Percentiles rank a stretch among this genome's conserved stretches.
Evolutionary conservation across 805 yeast genomes (phyloP).

Genomic region (Suhomyces pyralidae): DNA sequence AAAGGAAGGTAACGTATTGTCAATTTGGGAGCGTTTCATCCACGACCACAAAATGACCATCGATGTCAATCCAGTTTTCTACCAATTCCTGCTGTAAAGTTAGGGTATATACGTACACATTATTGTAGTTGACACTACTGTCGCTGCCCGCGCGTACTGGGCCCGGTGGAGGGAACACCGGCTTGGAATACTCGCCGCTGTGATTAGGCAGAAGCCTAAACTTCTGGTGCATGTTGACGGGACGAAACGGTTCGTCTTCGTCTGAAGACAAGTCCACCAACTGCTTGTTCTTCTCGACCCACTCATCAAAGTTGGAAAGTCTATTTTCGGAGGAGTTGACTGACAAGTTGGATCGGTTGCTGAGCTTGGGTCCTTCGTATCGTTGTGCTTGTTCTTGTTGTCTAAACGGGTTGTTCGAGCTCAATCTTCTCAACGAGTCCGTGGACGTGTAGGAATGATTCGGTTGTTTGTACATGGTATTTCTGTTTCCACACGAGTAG

Average conservation of each 20-base stretch:
- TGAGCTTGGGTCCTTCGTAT: conserved; percentile 10
- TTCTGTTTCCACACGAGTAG: neutral
- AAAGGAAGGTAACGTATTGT: neutral
- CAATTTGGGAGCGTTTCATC: neutral
- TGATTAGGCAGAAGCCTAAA: conserved; percentile 4
- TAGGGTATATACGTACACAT: conserved; percentile 20
- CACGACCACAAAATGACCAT: neutral
- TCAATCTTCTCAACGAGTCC: conserved; percentile 44
- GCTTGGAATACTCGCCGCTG: conserved; percentile 11
- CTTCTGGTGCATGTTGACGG: conserved; percentile 6
- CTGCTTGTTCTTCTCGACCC: conserved; percentile 52
- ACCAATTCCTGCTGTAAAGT: neutral
- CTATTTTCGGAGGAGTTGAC: conserved; percentile 1
- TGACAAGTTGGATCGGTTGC: conserved; percentile 10
- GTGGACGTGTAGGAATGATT: conserved; percentile 32
- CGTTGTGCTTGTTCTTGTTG: conserved; percentile 1
- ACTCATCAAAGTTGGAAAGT: conserved; percentile 42
- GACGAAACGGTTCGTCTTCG: conserved; percentile 30
- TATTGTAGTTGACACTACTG: conserved; percentile 31
- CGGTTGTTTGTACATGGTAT: conserved; percentile 40
- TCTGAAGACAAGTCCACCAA: conserved; percentile 41
- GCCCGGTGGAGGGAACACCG: conserved; percentile 28
- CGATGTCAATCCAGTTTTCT: neutral
- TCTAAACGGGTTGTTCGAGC: conserved; percentile 75
- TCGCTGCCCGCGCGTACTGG: conserved; percentile 35